Conservation (phyloP, 176 grass and related monocot genomes). For the Bolboschoenus planiculmis region DNA sequence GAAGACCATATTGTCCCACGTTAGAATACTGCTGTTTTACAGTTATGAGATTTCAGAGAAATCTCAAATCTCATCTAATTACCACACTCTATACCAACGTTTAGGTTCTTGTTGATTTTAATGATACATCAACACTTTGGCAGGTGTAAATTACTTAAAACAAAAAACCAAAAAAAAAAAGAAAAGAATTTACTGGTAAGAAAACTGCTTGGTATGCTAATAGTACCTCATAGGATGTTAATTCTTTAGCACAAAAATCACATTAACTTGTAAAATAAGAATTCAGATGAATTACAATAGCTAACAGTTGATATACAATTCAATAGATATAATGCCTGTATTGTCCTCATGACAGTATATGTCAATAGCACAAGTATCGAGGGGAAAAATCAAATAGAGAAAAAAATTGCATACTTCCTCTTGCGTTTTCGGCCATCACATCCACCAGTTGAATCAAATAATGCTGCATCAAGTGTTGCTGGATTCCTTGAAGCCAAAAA, state of each 20-base stretch:
- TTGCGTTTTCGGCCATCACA: conserved; percentile 47
- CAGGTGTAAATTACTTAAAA: neutral
- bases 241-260: neutral
- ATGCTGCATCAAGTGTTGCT: conserved; percentile 76
- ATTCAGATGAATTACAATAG: neutral
- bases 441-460: conserved; percentile 92
- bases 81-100: neutral
- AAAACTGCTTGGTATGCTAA: neutral
- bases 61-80: neutral
- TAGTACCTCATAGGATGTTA: neutral
- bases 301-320: neutral
- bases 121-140: neutral
- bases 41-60: neutral
- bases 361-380: neutral
- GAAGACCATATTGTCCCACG: neutral
- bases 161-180: neutral
- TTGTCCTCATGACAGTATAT: neutral
- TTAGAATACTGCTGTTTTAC: neutral
- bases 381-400: neutral
- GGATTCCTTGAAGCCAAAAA: conserved; percentile 93
- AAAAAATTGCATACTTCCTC: conserved; percentile 51
- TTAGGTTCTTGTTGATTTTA: neutral
- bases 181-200: neutral
- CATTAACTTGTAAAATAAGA: neutral
- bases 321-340: neutral